Conservation (phyloP, 1,284 basidiomycete genomes). For the Ustilago xerochloae region DNA sequence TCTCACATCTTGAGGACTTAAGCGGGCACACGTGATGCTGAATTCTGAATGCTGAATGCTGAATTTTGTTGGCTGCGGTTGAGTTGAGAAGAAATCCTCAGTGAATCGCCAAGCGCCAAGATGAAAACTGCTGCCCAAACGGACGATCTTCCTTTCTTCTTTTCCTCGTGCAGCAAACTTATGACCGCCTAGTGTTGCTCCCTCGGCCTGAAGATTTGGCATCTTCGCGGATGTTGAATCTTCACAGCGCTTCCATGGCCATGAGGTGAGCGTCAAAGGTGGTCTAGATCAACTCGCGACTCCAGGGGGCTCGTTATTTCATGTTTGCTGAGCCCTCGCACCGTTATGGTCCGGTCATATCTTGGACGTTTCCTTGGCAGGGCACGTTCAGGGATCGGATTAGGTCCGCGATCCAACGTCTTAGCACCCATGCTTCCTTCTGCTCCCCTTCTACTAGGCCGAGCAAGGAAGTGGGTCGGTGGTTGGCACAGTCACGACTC, state of each 20-base stretch:
- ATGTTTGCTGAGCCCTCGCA: constrained; percentile 51
- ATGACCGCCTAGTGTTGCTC: constrained; percentile 54
- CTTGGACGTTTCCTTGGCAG: constrained; percentile 30
- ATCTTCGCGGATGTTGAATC: not conserved
- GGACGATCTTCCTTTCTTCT: constrained; percentile 33
- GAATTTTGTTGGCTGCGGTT: constrained; percentile 4
- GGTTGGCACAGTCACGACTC: constrained; percentile 51
- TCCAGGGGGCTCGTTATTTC: constrained; percentile 38
- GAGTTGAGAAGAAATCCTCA: too few relatives aligned
- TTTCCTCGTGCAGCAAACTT: constrained; percentile 54
- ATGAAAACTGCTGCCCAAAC: constrained; percentile 1
- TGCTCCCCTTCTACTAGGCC: constrained; percentile 8
- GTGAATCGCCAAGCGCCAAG: not conserved
- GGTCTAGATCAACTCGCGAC: constrained; percentile 55
- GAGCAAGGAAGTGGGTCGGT: constrained; percentile 45
- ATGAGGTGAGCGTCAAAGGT: constrained; percentile 54
- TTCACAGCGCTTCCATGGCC: constrained; percentile 46
- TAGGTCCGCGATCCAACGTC: constrained; percentile 53
- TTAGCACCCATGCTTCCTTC: constrained; percentile 43
- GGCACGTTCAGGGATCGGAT: constrained; percentile 18
- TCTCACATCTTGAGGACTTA: constrained; percentile 12
- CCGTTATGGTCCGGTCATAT: constrained; percentile 11
- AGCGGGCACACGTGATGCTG: constrained; percentile 22
- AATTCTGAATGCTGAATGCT: too few relatives aligned
- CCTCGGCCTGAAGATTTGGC: constrained; percentile 32